Evolutionary conservation across 805 yeast genomes (phyloP), one percentile per base, ranked within the genome.

Genomic region (Clavispora santaluciae): DNA sequence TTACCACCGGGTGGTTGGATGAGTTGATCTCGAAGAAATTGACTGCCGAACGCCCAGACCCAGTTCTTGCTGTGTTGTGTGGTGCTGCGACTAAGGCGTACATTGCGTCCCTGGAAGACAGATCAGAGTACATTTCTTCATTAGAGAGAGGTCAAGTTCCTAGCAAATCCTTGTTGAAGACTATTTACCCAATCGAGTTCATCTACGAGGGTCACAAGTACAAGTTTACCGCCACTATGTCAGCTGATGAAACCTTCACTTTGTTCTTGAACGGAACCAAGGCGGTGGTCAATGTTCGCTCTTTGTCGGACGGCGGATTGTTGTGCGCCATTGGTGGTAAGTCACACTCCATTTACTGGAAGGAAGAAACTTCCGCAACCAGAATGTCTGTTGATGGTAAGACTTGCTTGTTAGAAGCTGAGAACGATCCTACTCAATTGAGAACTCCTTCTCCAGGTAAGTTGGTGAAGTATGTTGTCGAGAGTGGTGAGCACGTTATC

Each of bases 371-470:
- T 47, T 81, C 89, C 41, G 95, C 95, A 28, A 91, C 97, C 9
- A 83, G 99, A 68, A 66, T 93, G 53, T 86, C 96, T 20, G 96
- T 93, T 29, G 97, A 93, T 60, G 81, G 95, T 39, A 93, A 87
- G 74, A 90, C 99, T 22, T 91, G 98, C 60, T 69, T 87, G 51
- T 77, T 93, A 50, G 99, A 95, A 68, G 86, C 78, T 43, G 99
- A 93, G 71, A 91, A 88, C 58, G 99, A 93, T 61, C 99, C 99
- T 50, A 95, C 99, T 33, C 98, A 93, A 72, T 75, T 95, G 60
- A 82, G 98, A 71, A 88, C 99, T 25, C 99, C 99, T 34, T 93
- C 99, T 22, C 99, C 99, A 40, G 99, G 99, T 74, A 93, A 93
- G 70, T 76, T 93, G 52, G 95, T 91, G 47, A 87, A 87, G 61